Evolutionary conservation across 306 rosid species (phyloP), one percentile per base, ranked within the genome.

Genomic region (Vigna unguiculata): DNA sequence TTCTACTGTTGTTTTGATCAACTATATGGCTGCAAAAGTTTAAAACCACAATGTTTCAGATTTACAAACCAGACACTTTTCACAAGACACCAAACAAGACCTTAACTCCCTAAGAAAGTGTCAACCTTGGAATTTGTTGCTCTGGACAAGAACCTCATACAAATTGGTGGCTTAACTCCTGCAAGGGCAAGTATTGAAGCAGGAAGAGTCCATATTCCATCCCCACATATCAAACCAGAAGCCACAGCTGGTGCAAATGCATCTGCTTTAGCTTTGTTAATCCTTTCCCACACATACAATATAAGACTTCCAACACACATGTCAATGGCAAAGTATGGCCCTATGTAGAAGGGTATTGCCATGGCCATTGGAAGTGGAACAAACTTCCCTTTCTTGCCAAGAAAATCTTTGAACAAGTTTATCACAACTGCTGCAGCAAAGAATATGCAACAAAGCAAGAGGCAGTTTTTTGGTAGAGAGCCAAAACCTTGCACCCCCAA

Each of bases 161-260:
- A 83, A 47, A 86, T 86, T 34, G 90, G 87, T n/a, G 90, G 86
- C 86, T 83, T 83, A 71, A 86, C 76, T 46, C 90, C 87, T 21
- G 66, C 74, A 48, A 86, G 76, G 45, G 87, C 86, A 46, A 86
- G 87, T 2, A 83, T 21, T 71, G 90, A 86, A 83, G 86, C 87
- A 75, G 87, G 90, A 0, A 83, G 19, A 24, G 87, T 78, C 90
- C 86, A 86, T 57, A 86, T 83, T 64, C 87, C 90, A 78, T 86
- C 87, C 0, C 90, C 90, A 75, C 87, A 83, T 70, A 86, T 86
- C 86, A 86, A 83, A 81, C 90, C 86, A 83, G 84, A 86, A 78
- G 90, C 90, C 5, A 86, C 87, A 53, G 86, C 86, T 19, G 86
- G 82, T 54, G 75, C 90, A 60, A 74, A 83, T 43, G 87, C 86